Conservation (phyloP, 129 eudicot species). For the Flaveria linearis region DNA sequence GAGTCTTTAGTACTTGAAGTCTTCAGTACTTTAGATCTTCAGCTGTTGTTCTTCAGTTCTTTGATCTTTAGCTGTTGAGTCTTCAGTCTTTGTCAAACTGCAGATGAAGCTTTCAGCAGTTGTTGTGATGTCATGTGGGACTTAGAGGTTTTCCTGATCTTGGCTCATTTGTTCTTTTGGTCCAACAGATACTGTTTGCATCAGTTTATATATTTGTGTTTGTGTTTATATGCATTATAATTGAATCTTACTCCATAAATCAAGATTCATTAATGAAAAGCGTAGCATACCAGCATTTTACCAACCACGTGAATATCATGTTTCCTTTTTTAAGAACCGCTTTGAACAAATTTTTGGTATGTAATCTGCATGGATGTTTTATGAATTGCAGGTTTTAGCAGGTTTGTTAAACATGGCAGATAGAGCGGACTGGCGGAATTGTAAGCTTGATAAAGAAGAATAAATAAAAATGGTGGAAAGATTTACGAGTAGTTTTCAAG, state of each 20-base stretch:
- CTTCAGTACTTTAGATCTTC: no score
- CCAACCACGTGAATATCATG: not conserved
- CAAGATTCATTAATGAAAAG: not conserved
- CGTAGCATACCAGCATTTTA: not conserved
- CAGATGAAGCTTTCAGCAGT: no score
- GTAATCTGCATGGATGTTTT: conserved; percentile 18
- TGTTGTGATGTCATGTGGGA: no score
- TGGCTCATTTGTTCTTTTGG: no score
- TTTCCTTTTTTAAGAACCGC: not conserved
- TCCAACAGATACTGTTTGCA: conserved; percentile 20
- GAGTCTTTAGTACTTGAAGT: no score
- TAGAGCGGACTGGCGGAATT: conserved; percentile 94
- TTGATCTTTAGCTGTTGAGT: no score
- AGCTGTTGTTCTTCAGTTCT: no score
- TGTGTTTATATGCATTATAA: not conserved
- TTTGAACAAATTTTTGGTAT: conserved; percentile 2
- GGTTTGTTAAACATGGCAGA: conserved; percentile 95
- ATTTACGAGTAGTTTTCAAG: conserved; percentile 63
- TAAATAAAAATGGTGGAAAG: conserved; percentile 74
- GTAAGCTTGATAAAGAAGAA: conserved; percentile 90
- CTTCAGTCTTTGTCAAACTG: no score
- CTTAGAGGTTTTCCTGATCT: no score
- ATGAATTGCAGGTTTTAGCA: conserved; percentile 69
- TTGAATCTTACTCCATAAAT: not conserved
- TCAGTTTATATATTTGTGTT: not conserved